These are phyloP conservation scores for Juglanconis juglandina DNA, from an alignment of 2,329 filamentous ascomycete genomes.

Conservation along the genomic window DNA sequence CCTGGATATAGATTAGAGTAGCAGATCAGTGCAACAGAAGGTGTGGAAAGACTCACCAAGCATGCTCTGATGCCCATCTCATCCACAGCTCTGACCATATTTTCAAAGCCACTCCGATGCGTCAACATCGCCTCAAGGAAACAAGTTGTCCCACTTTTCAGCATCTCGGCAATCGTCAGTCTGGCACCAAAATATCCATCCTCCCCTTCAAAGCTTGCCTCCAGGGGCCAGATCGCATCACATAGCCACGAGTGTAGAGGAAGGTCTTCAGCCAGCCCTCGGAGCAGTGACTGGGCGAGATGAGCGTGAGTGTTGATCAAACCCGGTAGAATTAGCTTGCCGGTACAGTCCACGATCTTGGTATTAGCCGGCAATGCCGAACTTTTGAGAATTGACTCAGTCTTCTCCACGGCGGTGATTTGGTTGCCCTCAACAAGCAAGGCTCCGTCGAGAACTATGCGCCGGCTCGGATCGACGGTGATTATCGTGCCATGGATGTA, in stretches of 20 bases:
- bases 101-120: slow-evolving; percentile 24
- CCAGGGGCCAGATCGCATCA: slow-evolving; percentile 43
- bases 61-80: slow-evolving; percentile 23
- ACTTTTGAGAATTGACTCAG: too few relatives aligned
- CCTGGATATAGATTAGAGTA: slow-evolving; percentile 15
- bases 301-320: slow-evolving; percentile 50
- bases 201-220: slow-evolving; percentile 28
- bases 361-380: too few relatives aligned
- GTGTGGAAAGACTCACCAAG: slow-evolving; percentile 16
- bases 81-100: slow-evolving; percentile 21
- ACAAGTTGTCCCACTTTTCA: slow-evolving; percentile 46
- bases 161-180: slow-evolving; percentile 48
- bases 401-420: too few relatives aligned
- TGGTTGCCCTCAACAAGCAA: slow-evolving; percentile 34
- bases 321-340: slow-evolving; percentile 46
- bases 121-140: slow-evolving; percentile 50
- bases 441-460: slow-evolving; percentile 45
- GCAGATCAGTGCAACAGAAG: not conserved
- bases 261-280: slow-evolving; percentile 47
- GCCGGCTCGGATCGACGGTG: slow-evolving; percentile 43
- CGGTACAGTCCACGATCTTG: slow-evolving; percentile 29
- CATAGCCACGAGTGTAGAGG: slow-evolving; percentile 49
- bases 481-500: slow-evolving; percentile 50
- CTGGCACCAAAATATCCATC: slow-evolving; percentile 47
- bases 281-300: slow-evolving; percentile 44